phyloP scores from a whole-genome alignment of 306 rosid species.

The Mimosa pudica region DNA sequence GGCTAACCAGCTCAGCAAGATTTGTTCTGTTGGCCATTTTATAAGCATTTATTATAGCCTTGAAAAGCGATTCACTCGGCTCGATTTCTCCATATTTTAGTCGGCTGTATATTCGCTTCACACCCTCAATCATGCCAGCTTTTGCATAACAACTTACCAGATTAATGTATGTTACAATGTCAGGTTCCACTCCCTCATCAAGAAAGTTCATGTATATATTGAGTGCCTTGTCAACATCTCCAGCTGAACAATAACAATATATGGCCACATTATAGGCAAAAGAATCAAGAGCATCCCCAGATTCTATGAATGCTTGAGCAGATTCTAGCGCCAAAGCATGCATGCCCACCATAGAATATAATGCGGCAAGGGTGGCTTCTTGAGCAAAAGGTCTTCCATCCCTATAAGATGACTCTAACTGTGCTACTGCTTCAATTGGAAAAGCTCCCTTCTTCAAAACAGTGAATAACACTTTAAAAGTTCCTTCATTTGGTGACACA shows the following conservation, averaged over 20 bases:
- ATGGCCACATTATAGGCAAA: slow-evolving; percentile 70
- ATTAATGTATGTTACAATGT: slow-evolving; percentile 66
- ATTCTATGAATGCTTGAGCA: slow-evolving; percentile 52
- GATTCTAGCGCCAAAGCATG: slow-evolving; percentile 70
- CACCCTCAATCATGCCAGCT: slow-evolving; percentile 86
- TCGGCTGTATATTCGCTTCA: slow-evolving; percentile 69
- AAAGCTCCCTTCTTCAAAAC: slow-evolving; percentile 73
- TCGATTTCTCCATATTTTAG: slow-evolving; percentile 65
- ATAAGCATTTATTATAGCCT: slow-evolving; percentile 70
- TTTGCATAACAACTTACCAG: slow-evolving; percentile 77
- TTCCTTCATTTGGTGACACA: slow-evolving; percentile 64
- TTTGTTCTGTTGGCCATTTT: slow-evolving; percentile 61
- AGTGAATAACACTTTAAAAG: slow-evolving; percentile 66
- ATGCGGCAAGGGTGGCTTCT: slow-evolving; percentile 59
- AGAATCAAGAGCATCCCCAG: slow-evolving; percentile 61
- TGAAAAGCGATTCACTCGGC: slow-evolving; percentile 61
- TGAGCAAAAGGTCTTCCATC: slow-evolving; percentile 76
- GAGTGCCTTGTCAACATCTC: slow-evolving; percentile 66
- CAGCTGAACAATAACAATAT: slow-evolving; percentile 68
- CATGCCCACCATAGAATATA: slow-evolving; percentile 79
- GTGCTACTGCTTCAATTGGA: slow-evolving; percentile 73
- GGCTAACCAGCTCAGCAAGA: slow-evolving; percentile 61
- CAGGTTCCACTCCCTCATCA: slow-evolving; percentile 65
- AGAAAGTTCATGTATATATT: slow-evolving; percentile 79
- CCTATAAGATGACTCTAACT: slow-evolving; percentile 67